Evolutionary conservation across 192 early-diverging fungal genomes (phyloP).

Genomic region (Chytriomyces confervae): DNA sequence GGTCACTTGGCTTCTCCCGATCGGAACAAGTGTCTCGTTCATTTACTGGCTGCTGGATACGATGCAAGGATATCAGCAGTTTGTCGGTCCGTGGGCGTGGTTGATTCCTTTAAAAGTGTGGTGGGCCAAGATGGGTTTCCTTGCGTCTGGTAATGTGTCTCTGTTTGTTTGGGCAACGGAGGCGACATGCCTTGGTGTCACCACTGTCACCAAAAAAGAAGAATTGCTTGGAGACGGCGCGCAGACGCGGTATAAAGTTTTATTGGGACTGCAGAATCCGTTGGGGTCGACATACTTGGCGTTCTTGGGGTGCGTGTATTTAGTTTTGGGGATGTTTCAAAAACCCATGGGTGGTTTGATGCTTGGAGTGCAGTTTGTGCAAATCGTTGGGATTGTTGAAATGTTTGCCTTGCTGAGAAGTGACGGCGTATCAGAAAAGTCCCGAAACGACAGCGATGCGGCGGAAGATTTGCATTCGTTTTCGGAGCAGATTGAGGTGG

Average conservation of each 20-base stretch:
- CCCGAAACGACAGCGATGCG: not conserved
- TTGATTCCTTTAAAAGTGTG: slow-evolving; percentile 36
- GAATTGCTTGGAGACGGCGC: not conserved
- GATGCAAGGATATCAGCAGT: slow-evolving; percentile 45
- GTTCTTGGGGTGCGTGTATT: slow-evolving; percentile 57
- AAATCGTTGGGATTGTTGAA: slow-evolving; percentile 45
- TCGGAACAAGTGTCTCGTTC: slow-evolving; percentile 31
- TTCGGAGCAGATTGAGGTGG: not conserved
- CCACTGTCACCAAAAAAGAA: slow-evolving; percentile 4
- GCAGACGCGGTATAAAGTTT: slow-evolving; percentile 32
- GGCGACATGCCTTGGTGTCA: slow-evolving; percentile 45
- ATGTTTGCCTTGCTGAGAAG: slow-evolving; percentile 44
- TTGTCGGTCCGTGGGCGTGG: slow-evolving; percentile 1
- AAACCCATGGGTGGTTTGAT: slow-evolving; percentile 79
- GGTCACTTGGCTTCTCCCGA: slow-evolving; percentile 25
- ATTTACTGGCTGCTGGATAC: slow-evolving; percentile 58
- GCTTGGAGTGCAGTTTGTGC: slow-evolving; percentile 44
- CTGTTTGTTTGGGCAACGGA: slow-evolving; percentile 44
- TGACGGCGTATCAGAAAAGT: not conserved
- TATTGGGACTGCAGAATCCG: slow-evolving; percentile 67
- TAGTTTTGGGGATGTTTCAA: slow-evolving; percentile 71
- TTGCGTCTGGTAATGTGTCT: slow-evolving; percentile 24
- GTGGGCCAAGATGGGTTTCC: slow-evolving; percentile 43
- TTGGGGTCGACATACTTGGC: slow-evolving; percentile 73
- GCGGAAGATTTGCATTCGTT: not conserved